Evolutionary conservation across 2,329 filamentous ascomycete genomes (phyloP).

Genomic region (Alternaria gansuensis): DNA sequence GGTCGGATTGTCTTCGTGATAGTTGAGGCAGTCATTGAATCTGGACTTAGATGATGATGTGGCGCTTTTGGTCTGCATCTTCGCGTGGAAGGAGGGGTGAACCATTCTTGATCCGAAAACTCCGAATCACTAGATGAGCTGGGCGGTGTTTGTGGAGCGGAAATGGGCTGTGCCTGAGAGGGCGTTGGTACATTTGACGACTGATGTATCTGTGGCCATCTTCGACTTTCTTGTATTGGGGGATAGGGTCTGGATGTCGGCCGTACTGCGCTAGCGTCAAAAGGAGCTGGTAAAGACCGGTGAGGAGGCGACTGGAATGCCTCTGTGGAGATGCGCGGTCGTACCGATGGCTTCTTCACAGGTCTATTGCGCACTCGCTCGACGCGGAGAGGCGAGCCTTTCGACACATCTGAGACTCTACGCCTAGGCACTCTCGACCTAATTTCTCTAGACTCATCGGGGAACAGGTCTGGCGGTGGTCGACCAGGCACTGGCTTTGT

Average conservation of each 20-base stretch:
- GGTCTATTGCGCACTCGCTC: constrained; percentile 9
- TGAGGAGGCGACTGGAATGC: constrained; percentile 27
- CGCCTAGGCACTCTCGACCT: constrained; percentile 1
- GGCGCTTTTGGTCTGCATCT: constrained; percentile 11
- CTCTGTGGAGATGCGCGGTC: constrained; percentile 32
- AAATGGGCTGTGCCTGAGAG: background rate
- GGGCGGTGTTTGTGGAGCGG: constrained; percentile 1
- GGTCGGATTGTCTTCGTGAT: background rate
- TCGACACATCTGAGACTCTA: constrained; percentile 15
- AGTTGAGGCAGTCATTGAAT: background rate
- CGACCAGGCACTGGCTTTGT: constrained; percentile 11
- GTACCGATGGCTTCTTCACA: constrained; percentile 15
- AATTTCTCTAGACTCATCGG: background rate
- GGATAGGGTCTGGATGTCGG: background rate
- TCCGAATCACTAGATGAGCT: constrained; percentile 11
- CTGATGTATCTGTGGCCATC: constrained; percentile 10
- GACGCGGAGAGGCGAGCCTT: constrained; percentile 15
- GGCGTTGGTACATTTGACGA: background rate
- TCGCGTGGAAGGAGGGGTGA: constrained; percentile 26
- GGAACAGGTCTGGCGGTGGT: constrained; percentile 25
- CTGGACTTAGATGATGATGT: background rate
- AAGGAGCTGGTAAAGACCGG: background rate
- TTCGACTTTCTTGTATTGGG: constrained; percentile 6
- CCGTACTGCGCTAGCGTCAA: background rate
- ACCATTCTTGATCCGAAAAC: constrained; percentile 24